Evolutionary conservation across 345 rosid species (phyloP), one percentile per base, ranked within the genome.

Genomic region (Boechera divaricarpa): DNA sequence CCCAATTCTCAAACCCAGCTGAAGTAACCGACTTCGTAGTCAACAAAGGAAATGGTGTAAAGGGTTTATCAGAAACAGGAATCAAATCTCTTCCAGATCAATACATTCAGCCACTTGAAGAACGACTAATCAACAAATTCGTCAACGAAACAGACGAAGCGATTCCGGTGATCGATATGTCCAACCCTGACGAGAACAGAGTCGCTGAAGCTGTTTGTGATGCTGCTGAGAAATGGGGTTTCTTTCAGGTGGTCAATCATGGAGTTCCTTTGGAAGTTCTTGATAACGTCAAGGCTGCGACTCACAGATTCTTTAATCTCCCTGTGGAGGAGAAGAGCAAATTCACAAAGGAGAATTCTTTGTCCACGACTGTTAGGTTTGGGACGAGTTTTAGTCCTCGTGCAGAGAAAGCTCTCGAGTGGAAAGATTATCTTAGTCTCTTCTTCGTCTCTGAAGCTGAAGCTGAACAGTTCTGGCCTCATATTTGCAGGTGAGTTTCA

Each of bases 351-450:
- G 85, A 79, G 61, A 41, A 58, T 32, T 83, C 87, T 13, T 52
- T 64, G 0, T 55, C 82, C 5, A 76, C 64, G 3, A 84, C 31
- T 66, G 82, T 72, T 26, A 45, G 85, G 45, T 82, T 84, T 6
- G 82, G 81, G 3, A 77, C 85, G 0, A 83, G 86, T 72, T 82
- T 84, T 16, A 75, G 78, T 54, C 83, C 88, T 69, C 63, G 52
- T 15, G 85, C 77, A 0, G 90, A 84, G 77, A 77, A 75, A 67
- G 86, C 85, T 59, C 70, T 87, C 3, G 86, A 84, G 76, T 84
- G 85, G 89, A 85, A 85, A 77, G 91, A 87, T 70, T 85, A 78
- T 33, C 85, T 82, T 3, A 84, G 91, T 65, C 82, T 82, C 74
- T 77, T 83, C 74, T 85, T 80, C 36, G 84, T 82, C 39, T 83